A percentile compares a stretch with the other conserved stretches of the same genome.
These are phyloP conservation scores for Suillus occidentalis DNA, from an alignment of 768 basidiomycete genomes.

Conservation along the genomic window DNA sequence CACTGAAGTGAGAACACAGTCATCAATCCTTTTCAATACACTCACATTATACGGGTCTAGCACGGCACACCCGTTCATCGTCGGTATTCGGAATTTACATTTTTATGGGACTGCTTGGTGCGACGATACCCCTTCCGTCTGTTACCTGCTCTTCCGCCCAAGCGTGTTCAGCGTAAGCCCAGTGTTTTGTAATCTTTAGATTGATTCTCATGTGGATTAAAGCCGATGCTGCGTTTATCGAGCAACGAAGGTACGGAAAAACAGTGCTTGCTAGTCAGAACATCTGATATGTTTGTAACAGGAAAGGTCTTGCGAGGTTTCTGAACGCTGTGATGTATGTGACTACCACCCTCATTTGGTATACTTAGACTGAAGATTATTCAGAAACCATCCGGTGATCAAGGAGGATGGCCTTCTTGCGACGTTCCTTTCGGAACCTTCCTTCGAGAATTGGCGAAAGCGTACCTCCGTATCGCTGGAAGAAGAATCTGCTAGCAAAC, in stretches of 20 bases:
- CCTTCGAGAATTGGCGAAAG: conserved; percentile 89
- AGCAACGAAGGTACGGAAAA: conserved; percentile 71
- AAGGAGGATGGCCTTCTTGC: conserved; percentile 83
- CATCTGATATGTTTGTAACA: conserved; percentile 29
- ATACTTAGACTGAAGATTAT: conserved; percentile 2
- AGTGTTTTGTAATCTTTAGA: background rate
- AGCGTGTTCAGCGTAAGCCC: conserved; percentile 82
- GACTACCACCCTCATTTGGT: background rate
- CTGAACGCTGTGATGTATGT: conserved; percentile 76
- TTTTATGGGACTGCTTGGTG: conserved; percentile 82
- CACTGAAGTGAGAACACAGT: conserved; percentile 59
- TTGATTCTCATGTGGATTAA: conserved; percentile 14
- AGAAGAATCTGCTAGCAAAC: conserved; percentile 82
- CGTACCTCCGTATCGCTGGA: conserved; percentile 73
- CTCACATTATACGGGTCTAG: conserved; percentile 33
- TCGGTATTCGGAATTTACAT: conserved; percentile 92
- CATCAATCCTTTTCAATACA: conserved; percentile 9
- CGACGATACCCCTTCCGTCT: conserved; percentile 94
- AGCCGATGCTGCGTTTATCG: conserved; percentile 90
- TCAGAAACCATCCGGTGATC: conserved; percentile 87
- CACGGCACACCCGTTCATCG: conserved; percentile 70
- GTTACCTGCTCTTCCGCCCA: conserved; percentile 85
- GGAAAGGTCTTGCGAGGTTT: conserved; percentile 78
- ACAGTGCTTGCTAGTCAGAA: conserved; percentile 4
- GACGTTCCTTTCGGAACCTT: conserved; percentile 79